phyloP scores from a whole-genome alignment of 73 alveolate species.

The Stentor roeselii region DNA sequence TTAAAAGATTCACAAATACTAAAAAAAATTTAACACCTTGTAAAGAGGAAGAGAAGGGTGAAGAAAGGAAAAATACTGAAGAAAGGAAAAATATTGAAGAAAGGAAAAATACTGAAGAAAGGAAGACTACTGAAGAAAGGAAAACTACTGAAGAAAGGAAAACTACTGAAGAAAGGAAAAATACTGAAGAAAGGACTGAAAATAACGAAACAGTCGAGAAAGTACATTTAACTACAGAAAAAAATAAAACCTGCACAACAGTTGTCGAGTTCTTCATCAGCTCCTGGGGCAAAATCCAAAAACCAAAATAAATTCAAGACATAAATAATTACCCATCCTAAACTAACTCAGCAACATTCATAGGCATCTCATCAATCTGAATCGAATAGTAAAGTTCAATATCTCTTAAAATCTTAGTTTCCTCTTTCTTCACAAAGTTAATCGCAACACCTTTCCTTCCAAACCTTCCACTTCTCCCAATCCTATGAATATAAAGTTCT shows the following conservation, averaged over 20 bases:
- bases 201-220: too few species aligned
- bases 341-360: constrained; percentile 94
- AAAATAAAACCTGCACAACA: too few species aligned
- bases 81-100: too few species aligned
- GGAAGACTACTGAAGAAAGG: not conserved
- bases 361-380: constrained; percentile 99
- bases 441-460: constrained; percentile 99
- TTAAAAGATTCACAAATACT: too few species aligned
- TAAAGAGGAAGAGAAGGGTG: too few species aligned
- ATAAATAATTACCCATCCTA: too few species aligned
- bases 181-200: not conserved
- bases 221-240: too few species aligned
- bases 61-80: too few species aligned
- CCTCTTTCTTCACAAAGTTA: constrained; percentile 94
- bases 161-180: not conserved
- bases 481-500: constrained; percentile 98
- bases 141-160: not conserved
- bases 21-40: too few species aligned
- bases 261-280: too few species aligned
- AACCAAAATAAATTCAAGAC: too few species aligned
- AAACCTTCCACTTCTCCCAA: constrained; percentile 99
- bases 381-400: constrained; percentile 98
- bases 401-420: constrained; percentile 93
- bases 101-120: not conserved
- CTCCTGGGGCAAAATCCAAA: too few species aligned